Evolutionary conservation across 2,329 filamentous ascomycete genomes (phyloP), one percentile per base, ranked within the genome.

Genomic region (Zymoseptoria passerinii): DNA sequence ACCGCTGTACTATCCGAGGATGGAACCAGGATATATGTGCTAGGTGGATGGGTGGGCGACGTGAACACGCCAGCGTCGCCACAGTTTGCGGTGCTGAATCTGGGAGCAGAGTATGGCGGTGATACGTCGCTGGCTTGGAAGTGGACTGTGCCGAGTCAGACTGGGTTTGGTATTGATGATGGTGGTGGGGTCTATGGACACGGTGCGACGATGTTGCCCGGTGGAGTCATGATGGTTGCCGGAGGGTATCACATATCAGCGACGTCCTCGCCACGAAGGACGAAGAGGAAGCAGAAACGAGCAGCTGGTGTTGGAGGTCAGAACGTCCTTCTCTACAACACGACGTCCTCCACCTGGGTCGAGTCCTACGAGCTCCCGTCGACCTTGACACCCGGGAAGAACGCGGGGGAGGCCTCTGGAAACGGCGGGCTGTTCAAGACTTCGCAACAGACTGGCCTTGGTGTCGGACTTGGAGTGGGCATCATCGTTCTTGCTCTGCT

Each of bases 11-110:
- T 96, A 4, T 89, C 84, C 28, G 82, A 87, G 55, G 90, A 95
- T 68, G 92, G 92, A 0, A 82, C 78, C 27, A 84, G 82, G n/a
- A 78, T 97, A 8, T 77, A 96, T 48, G 76, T 99, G 1, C 80
- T 91, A 60, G 94, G 94, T 19, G 94, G 94, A 1, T 99, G 94
- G 94, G 90, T 96, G 4, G 92, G 92, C 3, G 85, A 95, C 67
- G 79, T 88, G 0, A 80, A 77, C 8, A 87, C 85, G 29, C 82
- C 92, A 1, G 94, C 94, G 0, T 78, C 85, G 28, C 94, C 94
- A 1, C 90, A 96, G 69, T 77, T 97, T 27, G 88, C 84, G 0
- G 75, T 96, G 2, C 76, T 97, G 2, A 78, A 89, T 58, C 78
- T 96, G 58, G 89, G 87, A 6, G 81, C 86, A 60, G 85, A 85